Evolutionary conservation across 306 rosid genomes (phyloP).

Genomic region (Malus asiatica): DNA sequence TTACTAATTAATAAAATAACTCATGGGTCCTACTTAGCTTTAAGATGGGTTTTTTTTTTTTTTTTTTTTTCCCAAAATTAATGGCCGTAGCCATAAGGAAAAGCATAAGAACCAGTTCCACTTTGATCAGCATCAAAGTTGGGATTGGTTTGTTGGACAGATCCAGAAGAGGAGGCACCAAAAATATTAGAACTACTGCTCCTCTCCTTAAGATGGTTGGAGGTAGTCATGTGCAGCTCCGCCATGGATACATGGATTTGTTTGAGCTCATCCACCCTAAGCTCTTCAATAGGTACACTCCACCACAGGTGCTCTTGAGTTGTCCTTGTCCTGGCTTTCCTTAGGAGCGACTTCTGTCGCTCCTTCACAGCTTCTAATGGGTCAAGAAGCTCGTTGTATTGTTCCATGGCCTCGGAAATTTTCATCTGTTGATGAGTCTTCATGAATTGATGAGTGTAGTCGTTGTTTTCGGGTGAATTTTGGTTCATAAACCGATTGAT

Average conservation of each 20-base stretch:
- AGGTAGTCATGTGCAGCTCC: neutral
- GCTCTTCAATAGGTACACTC: conserved; percentile 18
- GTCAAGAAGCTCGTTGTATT: conserved; percentile 2
- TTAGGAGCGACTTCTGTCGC: conserved; percentile 1
- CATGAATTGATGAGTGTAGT: conserved; percentile 3
- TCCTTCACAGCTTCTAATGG: conserved; percentile 12
- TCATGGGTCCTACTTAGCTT: neutral
- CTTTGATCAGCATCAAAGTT: neutral
- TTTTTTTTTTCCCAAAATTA: neutral
- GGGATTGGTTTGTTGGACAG: neutral
- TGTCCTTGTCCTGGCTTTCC: neutral
- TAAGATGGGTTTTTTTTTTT: too few species aligned
- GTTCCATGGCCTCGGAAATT: conserved; percentile 15
- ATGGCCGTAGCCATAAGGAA: neutral
- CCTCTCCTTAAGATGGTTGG: conserved; percentile 3
- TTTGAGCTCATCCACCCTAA: conserved; percentile 6
- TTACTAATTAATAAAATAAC: neutral
- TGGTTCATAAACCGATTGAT: neutral
- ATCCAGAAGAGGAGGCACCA: neutral
- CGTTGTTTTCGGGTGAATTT: neutral
- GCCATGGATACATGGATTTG: neutral
- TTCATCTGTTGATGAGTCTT: conserved; percentile 15
- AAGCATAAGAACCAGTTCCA: neutral
- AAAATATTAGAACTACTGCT: neutral
- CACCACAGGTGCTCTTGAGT: conserved; percentile 21